Evolutionary conservation across 2,329 filamentous ascomycete species (phyloP), one percentile per base, ranked within the genome.

Genomic region (Claviceps digitariae): DNA sequence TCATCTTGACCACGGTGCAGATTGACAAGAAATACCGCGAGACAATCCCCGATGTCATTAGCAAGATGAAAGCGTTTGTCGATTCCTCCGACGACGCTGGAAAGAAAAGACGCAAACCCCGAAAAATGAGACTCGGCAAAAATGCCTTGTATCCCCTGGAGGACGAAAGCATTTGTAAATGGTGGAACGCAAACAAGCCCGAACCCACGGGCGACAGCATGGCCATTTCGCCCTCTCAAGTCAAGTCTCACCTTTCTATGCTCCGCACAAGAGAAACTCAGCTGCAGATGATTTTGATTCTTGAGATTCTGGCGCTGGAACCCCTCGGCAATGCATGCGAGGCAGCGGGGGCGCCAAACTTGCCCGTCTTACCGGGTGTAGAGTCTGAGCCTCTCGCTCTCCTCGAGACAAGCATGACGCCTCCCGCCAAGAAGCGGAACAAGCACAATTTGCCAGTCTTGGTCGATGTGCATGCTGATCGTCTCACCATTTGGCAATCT

Each of bases 1-100:
- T 88, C 54, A 69, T 87, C n/a, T 69, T 87, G 55, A 80, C 79
- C 2, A 82, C 81, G 0, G 74, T 80, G 6, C 74, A 84, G 47
- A 78, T 89, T 56, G 87, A 91, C 63, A 89, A 86, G 63, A 93
- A 91, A 63, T 90, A 87, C 61, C 78, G 81, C n/a, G 82, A 86
- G 52, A 82, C 81, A 2, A 66, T 91, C 25, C 82, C 84, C 0
- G 74, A 75, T 7, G 72, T 87, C 40, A 74, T 88, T 25, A 64
- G 69, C 2, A 73, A 76, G 48, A 78, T 82, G 62, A 79, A 79
- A 36, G 70, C 77, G 1, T 67, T 73, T 12, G 69, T 78, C 9
- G 75, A 83, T n/a, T 76, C 73, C 55, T 82, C 75, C 6, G 78
- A 80, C 45, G 71, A 72, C 49, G 66, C 61, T 49, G 62, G 51